phyloP scores from a whole-genome alignment of 2,329 filamentous ascomycete genomes.

The Neonectria coccinea region DNA sequence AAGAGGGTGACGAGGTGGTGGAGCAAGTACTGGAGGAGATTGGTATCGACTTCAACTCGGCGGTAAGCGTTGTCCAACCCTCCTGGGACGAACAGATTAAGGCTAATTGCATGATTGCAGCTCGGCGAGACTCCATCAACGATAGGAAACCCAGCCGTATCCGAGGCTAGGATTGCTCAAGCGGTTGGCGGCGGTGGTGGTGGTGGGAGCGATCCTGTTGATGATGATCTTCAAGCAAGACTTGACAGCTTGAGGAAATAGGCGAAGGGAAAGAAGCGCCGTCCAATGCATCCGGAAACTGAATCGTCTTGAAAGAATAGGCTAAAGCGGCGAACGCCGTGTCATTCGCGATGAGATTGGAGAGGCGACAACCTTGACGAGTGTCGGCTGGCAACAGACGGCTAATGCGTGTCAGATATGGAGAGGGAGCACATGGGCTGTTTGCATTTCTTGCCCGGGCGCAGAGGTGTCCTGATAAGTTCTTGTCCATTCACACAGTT shows the following conservation, averaged over 20 bases:
- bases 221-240: constrained; percentile 93
- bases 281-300: constrained; percentile 3
- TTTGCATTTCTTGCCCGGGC: constrained; percentile 39
- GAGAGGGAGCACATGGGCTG: constrained; percentile 16
- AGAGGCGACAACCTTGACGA: constrained; percentile 6
- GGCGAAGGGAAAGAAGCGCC: constrained; percentile 14
- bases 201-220: constrained; percentile 71
- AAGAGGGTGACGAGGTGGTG: constrained; percentile 96
- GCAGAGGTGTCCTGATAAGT: constrained; percentile 44
- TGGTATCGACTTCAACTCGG: constrained; percentile 89
- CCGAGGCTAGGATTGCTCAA: constrained; percentile 85
- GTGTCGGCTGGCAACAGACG: background rate
- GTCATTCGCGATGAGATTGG: constrained; percentile 10
- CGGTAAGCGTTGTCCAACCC: constrained; percentile 69
- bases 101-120: constrained; percentile 59
- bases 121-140: constrained; percentile 92
- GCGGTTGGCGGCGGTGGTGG: constrained; percentile 77
- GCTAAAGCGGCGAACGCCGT: background rate
- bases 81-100: constrained; percentile 42
- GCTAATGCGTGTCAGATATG: constrained; percentile 11
- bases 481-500: constrained; percentile 34
- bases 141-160: constrained; percentile 77
- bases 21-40: constrained; percentile 98
- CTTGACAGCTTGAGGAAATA: constrained; percentile 84
- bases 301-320: constrained; percentile 5